Evolutionary conservation across 108 stramenopile species (phyloP).

Genomic region (Skeletonema menzelii): DNA sequence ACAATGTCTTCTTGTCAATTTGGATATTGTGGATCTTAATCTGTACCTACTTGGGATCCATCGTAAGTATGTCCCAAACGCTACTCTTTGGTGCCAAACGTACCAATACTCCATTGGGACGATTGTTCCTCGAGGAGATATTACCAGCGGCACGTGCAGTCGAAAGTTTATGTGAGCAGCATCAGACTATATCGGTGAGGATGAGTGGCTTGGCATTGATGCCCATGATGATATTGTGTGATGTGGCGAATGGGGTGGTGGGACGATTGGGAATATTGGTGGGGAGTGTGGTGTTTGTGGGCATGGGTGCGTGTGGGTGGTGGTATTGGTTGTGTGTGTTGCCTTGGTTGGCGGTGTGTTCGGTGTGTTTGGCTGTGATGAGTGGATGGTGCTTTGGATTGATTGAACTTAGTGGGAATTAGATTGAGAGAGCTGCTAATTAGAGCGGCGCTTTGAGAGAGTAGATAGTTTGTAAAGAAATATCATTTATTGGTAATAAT

Average conservation of each 20-base stretch:
- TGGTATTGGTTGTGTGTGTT: constrained; percentile 61
- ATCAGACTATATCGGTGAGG: constrained; percentile 70
- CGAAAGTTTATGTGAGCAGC: constrained; percentile 60
- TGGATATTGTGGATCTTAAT: constrained; percentile 80
- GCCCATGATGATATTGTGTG: constrained; percentile 49
- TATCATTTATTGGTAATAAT: no score
- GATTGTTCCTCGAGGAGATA: constrained; percentile 62
- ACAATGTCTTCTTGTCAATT: constrained; percentile 66
- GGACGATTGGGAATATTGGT: constrained; percentile 38
- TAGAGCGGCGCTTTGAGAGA: no score
- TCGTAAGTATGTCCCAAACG: constrained; percentile 49
- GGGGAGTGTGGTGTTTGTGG: constrained; percentile 35
- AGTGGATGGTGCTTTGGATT: constrained; percentile 79
- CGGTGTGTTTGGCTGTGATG: constrained; percentile 50
- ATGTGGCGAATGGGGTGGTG: constrained; percentile 29
- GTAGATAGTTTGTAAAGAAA: no score
- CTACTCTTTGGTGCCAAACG: constrained; percentile 74
- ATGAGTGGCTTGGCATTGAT: constrained; percentile 71
- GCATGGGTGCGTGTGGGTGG: constrained; percentile 30
- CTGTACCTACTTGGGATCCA: constrained; percentile 50
- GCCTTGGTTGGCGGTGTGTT: constrained; percentile 53
- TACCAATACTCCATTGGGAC: constrained; percentile 56
- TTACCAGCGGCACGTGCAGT: constrained; percentile 45
- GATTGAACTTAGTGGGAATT: constrained; percentile 83
- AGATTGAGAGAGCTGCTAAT: no score